Base-by-base conservation (phyloP, 2,329 filamentous ascomycete species). In the Penicillium glabrum region DNA sequence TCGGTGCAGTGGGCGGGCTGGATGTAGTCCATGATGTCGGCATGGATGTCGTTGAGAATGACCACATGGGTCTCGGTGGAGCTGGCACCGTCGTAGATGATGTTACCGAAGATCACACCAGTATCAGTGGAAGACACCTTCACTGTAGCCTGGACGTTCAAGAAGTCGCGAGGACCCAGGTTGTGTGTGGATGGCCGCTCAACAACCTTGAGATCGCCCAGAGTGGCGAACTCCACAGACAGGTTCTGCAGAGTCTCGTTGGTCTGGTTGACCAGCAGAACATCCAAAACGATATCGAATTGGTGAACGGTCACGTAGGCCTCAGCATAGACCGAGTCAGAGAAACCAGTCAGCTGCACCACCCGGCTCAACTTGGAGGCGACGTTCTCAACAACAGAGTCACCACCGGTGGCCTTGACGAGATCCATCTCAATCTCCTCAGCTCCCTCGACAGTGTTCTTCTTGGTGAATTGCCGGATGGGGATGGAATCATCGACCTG, bases 21-120 rank as follows among this genome's bases (percentile, higher is more conserved):
- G 69, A 99, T 99, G 79, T 99, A 99, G 78, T 99, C 95, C 95
- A 99, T 99, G 64, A 99, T 97, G 72, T 99, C 95, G 56, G 98
- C 93, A 70, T 99, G 95, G 29, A 99, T 87, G 73, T 99, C 95
- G 72, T 98, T 98, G 53, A 99, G 84, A 66, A 99, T 99, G 54
- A 99, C 95, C 9, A 99, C 95, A 65, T 96, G 96, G 53, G 90
- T 96, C 73, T 96, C 95, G 1, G 90, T 96, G 46, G 89, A 93
- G 77, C 91, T 91, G 6, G 93, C 86, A 29, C 93, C 95, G 67
- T 99, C 95, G 75, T 99, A 99, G 8, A 99, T 90, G 24, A 99
- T 93, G 71, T 99, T 99, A 65, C 95, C 95, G 69, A 99, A 99
- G 67, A 99, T 99, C 64, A 99, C 95, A 55, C 95, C 95, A 2